These are phyloP conservation scores for Avena eriantha DNA, from an alignment of 176 grass and related monocot genomes.

Conservation along the genomic window DNA sequence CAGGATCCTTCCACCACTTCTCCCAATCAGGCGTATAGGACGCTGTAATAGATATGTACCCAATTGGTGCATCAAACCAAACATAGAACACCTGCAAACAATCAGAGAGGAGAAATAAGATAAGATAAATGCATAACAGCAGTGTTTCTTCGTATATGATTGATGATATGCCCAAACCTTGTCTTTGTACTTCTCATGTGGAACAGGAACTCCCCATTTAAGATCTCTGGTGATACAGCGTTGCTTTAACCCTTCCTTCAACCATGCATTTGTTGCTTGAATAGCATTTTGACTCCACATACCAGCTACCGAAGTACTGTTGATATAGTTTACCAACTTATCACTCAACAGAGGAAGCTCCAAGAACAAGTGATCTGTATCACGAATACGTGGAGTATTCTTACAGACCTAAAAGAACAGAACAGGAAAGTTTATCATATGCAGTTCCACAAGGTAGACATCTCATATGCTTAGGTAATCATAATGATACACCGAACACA, in stretches of 20 bases:
- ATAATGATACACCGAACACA: conserved; percentile 12
- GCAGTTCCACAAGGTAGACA: background rate
- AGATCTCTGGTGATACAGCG: conserved; percentile 99
- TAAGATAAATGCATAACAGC: conserved; percentile 30
- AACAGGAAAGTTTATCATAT: background rate
- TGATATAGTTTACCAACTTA: conserved; percentile 85
- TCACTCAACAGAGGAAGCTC: conserved; percentile 90
- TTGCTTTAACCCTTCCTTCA: conserved; percentile 92
- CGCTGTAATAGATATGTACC: conserved; percentile 94
- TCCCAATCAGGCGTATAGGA: conserved; percentile 98
- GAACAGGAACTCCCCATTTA: conserved; percentile 98
- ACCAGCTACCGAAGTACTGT: conserved; percentile 82
- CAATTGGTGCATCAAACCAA: conserved; percentile 99
- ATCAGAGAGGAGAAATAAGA: conserved; percentile 25
- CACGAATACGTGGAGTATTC: conserved; percentile 75
- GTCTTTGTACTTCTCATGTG: conserved; percentile 92
- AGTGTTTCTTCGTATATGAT: conserved; percentile 27
- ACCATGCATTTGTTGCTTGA: conserved; percentile 97
- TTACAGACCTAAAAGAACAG: conserved; percentile 70
- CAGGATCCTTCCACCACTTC: conserved; percentile 99
- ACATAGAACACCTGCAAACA: conserved; percentile 94
- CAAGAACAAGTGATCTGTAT: conserved; percentile 97
- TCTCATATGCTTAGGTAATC: conserved; percentile 19
- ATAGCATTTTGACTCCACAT: conserved; percentile 98
- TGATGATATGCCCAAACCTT: conserved; percentile 59